phyloP scores from a whole-genome alignment of 805 yeast genomes.

The Schwanniomyces pseudopolymorphus region DNA sequence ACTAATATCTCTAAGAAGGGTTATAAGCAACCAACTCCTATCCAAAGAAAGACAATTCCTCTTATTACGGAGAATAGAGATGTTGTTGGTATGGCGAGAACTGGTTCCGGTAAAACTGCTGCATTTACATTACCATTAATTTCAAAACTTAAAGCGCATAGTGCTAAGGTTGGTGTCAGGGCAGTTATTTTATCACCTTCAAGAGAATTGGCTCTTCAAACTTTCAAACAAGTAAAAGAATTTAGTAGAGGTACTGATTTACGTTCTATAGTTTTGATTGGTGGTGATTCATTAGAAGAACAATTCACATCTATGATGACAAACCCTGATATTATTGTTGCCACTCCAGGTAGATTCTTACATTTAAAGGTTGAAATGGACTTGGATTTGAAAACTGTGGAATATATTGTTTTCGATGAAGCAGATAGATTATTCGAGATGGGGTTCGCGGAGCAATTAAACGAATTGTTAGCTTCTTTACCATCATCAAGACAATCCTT shows the following conservation, averaged over 20 bases:
- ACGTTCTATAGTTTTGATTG: constrained; percentile 78
- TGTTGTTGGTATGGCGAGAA: constrained; percentile 99
- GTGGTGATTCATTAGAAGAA: constrained; percentile 98
- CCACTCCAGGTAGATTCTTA: constrained; percentile 96
- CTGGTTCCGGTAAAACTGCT: constrained; percentile 99
- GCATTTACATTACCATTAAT: constrained; percentile 91
- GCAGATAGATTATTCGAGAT: constrained; percentile 95
- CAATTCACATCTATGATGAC: constrained; percentile 91
- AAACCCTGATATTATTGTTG: constrained; percentile 92
- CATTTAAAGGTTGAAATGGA: constrained; percentile 96
- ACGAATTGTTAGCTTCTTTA: constrained; percentile 79
- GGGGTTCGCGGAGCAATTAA: constrained; percentile 93
- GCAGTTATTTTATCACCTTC: constrained; percentile 91
- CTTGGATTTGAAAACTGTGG: constrained; percentile 76
- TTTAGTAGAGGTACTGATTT: constrained; percentile 82
- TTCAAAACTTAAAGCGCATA: constrained; percentile 79
- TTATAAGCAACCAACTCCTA: constrained; percentile 93
- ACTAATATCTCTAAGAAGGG: constrained; percentile 80
- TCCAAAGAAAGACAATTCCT: constrained; percentile 94
- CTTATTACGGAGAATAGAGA: constrained; percentile 82
- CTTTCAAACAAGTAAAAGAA: constrained; percentile 84
- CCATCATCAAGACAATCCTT: constrained; percentile 85
- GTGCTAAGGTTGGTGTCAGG: constrained; percentile 84
- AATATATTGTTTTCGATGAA: constrained; percentile 93
- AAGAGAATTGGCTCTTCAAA: constrained; percentile 94